These are phyloP conservation scores for Trichothecium roseum DNA, from an alignment of 2,329 filamentous ascomycete genomes.

Conservation along the genomic window DNA sequence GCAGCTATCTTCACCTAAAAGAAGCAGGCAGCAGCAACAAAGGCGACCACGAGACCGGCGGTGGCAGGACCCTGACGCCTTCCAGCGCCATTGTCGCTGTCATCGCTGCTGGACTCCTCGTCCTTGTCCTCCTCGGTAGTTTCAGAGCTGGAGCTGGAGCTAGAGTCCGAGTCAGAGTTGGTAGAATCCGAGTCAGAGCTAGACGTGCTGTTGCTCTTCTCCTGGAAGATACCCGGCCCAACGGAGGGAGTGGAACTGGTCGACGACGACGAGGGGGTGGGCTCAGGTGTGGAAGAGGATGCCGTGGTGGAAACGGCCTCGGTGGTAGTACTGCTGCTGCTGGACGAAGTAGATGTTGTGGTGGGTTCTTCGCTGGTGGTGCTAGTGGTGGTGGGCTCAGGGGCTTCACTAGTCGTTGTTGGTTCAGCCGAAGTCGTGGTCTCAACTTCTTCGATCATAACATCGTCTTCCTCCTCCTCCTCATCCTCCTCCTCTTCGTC, in stretches of 20 bases:
- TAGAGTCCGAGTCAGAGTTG: slow-evolving; percentile 5
- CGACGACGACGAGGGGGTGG: slow-evolving; percentile 6
- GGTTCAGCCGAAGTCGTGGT: slow-evolving; percentile 5
- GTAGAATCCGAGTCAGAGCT: background rate
- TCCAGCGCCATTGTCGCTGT: slow-evolving; percentile 33
- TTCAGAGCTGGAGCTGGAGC: no score
- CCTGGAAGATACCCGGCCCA: slow-evolving; percentile 41
- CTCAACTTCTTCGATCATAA: slow-evolving; percentile 10
- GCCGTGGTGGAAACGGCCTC: slow-evolving; percentile 8
- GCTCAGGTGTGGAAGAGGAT: slow-evolving; percentile 3
- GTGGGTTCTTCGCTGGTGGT: slow-evolving; percentile 10
- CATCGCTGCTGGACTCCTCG: slow-evolving; percentile 20
- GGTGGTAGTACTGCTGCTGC: slow-evolving; percentile 9
- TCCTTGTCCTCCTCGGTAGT: slow-evolving; percentile 15
- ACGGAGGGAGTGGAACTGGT: slow-evolving; percentile 15
- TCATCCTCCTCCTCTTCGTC: slow-evolving; percentile 8
- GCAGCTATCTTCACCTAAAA: slow-evolving; percentile 25
- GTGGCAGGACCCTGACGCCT: slow-evolving; percentile 39
- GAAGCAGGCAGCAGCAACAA: slow-evolving; percentile 41
- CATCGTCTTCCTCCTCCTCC: slow-evolving; percentile 5
- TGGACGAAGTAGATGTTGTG: slow-evolving; percentile 8
- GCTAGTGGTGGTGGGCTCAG: slow-evolving; percentile 4
- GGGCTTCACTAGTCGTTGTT: slow-evolving; percentile 7
- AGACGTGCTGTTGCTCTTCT: slow-evolving; percentile 28
- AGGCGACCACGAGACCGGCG: slow-evolving; percentile 43